Conservation (phyloP, 495 filamentous ascomycete genomes). For the Penicillium arizonense region DNA sequence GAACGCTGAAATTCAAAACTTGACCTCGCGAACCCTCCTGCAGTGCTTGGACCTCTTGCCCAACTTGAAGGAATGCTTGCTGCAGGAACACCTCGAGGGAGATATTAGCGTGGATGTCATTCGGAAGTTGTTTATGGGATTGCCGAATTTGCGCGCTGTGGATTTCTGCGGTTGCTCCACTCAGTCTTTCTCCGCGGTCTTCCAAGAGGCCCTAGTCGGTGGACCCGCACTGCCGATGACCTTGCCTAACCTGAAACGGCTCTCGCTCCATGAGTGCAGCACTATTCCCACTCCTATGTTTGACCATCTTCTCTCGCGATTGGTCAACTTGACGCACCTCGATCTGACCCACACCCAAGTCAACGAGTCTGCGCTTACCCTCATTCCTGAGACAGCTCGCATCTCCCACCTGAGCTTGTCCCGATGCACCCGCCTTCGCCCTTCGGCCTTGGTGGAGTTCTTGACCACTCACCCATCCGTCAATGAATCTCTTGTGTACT, state of each 20-base stretch:
- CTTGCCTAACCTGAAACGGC: conserved; percentile 59
- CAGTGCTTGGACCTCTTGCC: conserved; percentile 74
- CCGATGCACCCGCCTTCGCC: conserved; percentile 71
- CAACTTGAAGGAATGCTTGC: conserved; percentile 75
- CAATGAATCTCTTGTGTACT: conserved; percentile 60
- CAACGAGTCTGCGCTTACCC: conserved; percentile 67
- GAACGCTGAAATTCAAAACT: conserved; percentile 75
- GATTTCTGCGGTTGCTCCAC: conserved; percentile 82
- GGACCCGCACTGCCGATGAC: conserved; percentile 41
- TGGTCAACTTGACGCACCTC: conserved; percentile 71
- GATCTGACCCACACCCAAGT: conserved; percentile 80
- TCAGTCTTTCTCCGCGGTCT: conserved; percentile 63
- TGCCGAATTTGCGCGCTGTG: conserved; percentile 66
- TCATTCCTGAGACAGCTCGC: conserved; percentile 67
- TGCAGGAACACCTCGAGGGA: conserved; percentile 81
- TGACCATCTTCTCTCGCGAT: conserved; percentile 66
- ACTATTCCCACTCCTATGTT: conserved; percentile 68
- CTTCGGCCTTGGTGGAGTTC: conserved; percentile 67
- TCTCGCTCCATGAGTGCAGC: conserved; percentile 81
- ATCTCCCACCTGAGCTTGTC: conserved; percentile 81
- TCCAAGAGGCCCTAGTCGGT: conserved; percentile 45
- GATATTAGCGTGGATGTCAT: conserved; percentile 70
- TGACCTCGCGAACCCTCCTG: conserved; percentile 74
- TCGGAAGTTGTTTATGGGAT: conserved; percentile 63
- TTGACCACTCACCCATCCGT: conserved; percentile 71